phyloP scores from a whole-genome alignment of 31 red algal genomes.

The Asparagopsis taxiformis region DNA sequence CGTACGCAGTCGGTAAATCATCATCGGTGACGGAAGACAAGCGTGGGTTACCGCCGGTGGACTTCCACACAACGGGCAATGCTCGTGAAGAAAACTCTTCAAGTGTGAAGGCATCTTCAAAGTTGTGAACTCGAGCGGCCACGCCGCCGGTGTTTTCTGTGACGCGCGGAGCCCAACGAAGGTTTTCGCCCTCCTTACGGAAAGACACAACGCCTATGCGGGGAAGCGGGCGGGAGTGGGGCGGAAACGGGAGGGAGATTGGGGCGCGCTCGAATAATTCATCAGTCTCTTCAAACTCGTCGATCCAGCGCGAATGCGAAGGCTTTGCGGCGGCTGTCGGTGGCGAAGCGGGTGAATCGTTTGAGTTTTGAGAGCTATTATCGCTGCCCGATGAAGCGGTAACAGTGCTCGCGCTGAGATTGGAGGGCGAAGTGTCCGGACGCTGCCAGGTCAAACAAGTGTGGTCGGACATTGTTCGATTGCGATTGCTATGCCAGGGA shows the following conservation, averaged over 20 bases:
- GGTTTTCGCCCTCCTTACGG: slow-evolving; percentile 34
- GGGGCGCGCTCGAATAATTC: slow-evolving; percentile 1
- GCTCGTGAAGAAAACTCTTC: slow-evolving; percentile 66
- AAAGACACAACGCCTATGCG: slow-evolving; percentile 57
- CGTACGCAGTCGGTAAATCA: not conserved
- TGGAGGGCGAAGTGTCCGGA: not conserved
- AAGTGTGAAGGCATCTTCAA: slow-evolving; percentile 61
- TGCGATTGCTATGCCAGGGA: not conserved
- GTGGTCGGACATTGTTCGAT: not conserved
- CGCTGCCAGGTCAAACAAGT: not conserved
- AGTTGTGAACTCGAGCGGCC: slow-evolving; percentile 59
- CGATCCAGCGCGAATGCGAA: not conserved
- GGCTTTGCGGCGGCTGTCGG: not conserved
- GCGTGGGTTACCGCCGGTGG: slow-evolving; percentile 17
- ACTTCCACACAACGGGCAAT: slow-evolving; percentile 16
- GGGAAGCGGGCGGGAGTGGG: slow-evolving; percentile 15
- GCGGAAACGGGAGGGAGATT: not conserved
- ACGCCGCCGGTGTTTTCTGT: slow-evolving; percentile 47
- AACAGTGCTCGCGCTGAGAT: slow-evolving; percentile 13
- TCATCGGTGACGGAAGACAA: not conserved
- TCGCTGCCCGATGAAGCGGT: slow-evolving; percentile 1
- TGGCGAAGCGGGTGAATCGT: not conserved
- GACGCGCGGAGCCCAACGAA: slow-evolving; percentile 40
- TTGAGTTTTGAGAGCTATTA: not conserved
- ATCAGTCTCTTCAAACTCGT: not conserved